Base-by-base conservation (phyloP, 176 grass and related monocot genomes). In the Carex kokanica region DNA sequence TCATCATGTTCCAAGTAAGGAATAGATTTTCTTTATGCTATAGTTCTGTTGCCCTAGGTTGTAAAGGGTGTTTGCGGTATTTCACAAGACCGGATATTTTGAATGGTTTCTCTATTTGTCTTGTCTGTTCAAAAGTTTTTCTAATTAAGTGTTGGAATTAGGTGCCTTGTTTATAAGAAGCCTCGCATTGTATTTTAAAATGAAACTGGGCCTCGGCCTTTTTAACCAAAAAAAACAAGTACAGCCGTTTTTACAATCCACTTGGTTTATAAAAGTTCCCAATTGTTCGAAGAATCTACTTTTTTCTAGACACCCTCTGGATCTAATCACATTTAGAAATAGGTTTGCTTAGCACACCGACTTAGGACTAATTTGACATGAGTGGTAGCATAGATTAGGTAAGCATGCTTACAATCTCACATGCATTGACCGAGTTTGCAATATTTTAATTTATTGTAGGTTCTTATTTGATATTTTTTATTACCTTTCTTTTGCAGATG, bases 1-100 rank as follows among this genome's bases (percentile, higher is more conserved):
- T 4, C n/a, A 40, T 29, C 41, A 73, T 78, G 47, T 66, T 71
- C 18, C 41, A 9, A 69, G 93, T 96, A 89, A 93, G 93, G 66
- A 88, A 15, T 9, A 6, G 15, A 8, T 21, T 69, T 49, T 24
- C n/a, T 40, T 71, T 43, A 10, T 56, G 49, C 11, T 72, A 60
- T 67, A n/a, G 15, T 14, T 85, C 67, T 3, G 47, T 27, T 79
- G 6, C 64, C 12, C 18, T 41, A 72, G 6, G 72, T 77, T 55
- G 24, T 23, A 77, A 77, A 31, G 23, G 47, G 24, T 54, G 24
- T 27, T 31, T 54, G 43, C 9, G 24, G 24, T 55, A 77, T 55
- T 54, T 77, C 20, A 52, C 49, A 16, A 17, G 4, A 54, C 5
- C 54, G 21, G 23, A 31, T 27, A 17, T 55, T 52, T 77, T 55